phyloP scores from a whole-genome alignment of 2,329 filamentous ascomycete genomes.

The Alternaria incomplexa region DNA sequence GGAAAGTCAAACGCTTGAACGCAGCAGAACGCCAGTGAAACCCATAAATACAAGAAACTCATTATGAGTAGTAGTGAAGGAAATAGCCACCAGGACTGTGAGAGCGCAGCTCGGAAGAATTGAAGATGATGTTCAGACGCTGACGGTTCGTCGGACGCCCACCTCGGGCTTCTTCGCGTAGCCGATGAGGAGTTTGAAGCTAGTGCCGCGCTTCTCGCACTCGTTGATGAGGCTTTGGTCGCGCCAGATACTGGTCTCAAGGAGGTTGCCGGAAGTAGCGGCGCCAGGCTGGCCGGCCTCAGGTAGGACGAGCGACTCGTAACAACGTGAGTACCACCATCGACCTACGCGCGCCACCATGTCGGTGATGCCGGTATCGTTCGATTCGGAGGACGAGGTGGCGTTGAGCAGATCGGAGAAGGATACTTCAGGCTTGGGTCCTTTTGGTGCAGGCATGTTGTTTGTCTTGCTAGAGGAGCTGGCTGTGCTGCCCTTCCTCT shows the following conservation, averaged over 20 bases:
- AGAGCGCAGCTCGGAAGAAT: constrained; percentile 43
- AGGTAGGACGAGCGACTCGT: constrained; percentile 69
- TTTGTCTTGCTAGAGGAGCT: constrained; percentile 29
- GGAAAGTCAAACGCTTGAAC: constrained; percentile 45
- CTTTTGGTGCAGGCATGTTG: constrained; percentile 16
- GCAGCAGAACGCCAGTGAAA: constrained; percentile 29
- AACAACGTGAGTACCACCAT: constrained; percentile 97
- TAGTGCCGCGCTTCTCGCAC: constrained; percentile 85
- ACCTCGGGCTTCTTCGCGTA: constrained; percentile 79
- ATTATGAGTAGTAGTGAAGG: constrained; percentile 14
- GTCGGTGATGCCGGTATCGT: constrained; percentile 86
- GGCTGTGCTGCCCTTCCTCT: constrained; percentile 38
- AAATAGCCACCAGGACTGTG: constrained; percentile 32
- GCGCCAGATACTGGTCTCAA: constrained; percentile 74
- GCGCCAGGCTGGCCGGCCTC: constrained; percentile 40
- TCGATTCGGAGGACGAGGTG: constrained; percentile 43
- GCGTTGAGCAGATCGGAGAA: constrained; percentile 47
- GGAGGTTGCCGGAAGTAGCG: constrained; percentile 43
- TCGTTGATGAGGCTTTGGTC: constrained; percentile 78
- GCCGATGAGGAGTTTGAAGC: constrained; percentile 88
- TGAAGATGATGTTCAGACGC: constrained; percentile 47
- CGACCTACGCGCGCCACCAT: constrained; percentile 91
- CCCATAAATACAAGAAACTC: constrained; percentile 13
- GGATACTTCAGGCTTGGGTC: constrained; percentile 41
- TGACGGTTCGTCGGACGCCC: constrained; percentile 55